Evolutionary conservation across 139 green algal genomes (phyloP).

Genomic region (Chlamydomonas sphaeroides): DNA sequence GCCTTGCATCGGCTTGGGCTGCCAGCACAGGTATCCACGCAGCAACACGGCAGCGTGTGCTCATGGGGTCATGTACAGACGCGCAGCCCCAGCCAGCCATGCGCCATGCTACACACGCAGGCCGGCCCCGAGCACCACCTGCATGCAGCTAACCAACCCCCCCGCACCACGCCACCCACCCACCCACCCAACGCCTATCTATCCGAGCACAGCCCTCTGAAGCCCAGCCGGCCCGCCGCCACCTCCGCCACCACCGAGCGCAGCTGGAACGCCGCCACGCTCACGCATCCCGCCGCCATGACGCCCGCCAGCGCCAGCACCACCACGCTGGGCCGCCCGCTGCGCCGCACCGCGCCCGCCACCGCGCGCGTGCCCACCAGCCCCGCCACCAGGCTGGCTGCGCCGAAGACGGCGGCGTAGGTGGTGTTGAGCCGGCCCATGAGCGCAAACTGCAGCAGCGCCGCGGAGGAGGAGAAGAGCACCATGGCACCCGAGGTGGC

Average conservation of each 20-base stretch:
- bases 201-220: too few relatives aligned
- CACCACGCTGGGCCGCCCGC: conserved; percentile 37
- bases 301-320: conserved; percentile 46
- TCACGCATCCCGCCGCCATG: conserved; percentile 38
- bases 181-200: too few relatives aligned
- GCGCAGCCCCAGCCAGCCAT: too few relatives aligned
- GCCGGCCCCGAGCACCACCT: too few relatives aligned
- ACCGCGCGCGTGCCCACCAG: conserved; percentile 26
- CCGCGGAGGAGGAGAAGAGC: conserved; percentile 54
- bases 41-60: too few relatives aligned
- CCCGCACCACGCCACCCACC: too few relatives aligned
- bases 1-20: too few relatives aligned
- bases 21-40: too few relatives aligned
- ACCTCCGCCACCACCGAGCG: neutral
- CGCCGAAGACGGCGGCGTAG: conserved; percentile 42
- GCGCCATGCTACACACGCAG: too few relatives aligned
- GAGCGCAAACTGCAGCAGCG: conserved; percentile 49
- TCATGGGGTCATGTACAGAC: too few relatives aligned
- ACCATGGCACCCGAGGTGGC: conserved; percentile 62
- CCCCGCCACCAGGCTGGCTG: conserved; percentile 20
- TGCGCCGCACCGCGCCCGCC: conserved; percentile 14
- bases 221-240: neutral
- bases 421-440: conserved; percentile 41
- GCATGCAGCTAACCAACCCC: too few relatives aligned
- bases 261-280: conserved; percentile 43